Percentiles rank a stretch among this genome's conserved stretches.
Conservation (phyloP, 148 eudicot species). For the Polygonum maritimum region DNA sequence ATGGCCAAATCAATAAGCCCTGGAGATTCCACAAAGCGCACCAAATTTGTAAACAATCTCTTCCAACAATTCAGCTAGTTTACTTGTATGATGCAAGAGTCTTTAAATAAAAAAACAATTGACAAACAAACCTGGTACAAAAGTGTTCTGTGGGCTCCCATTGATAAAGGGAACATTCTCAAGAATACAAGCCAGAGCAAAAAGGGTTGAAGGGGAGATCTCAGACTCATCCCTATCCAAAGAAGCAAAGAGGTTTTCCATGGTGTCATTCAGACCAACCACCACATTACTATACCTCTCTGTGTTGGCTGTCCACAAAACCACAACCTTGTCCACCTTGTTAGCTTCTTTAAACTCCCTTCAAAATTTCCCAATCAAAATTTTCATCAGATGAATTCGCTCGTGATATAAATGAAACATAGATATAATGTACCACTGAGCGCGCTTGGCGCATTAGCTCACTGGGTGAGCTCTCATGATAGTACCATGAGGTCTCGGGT, state of each 20-base stretch:
- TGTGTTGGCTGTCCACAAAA: constrained; percentile 95
- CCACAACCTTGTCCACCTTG: constrained; percentile 94
- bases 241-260: constrained; percentile 67
- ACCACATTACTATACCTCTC: constrained; percentile 90
- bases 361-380: background rate
- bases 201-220: constrained; percentile 87
- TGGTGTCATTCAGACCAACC: constrained; percentile 84
- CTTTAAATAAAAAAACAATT: background rate
- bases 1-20: constrained; percentile 89
- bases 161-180: constrained; percentile 90
- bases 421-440: background rate
- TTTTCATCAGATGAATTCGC: background rate
- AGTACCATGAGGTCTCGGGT: no score
- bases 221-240: constrained; percentile 76
- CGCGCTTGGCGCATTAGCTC: no score
- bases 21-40: constrained; percentile 10
- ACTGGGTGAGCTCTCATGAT: no score
- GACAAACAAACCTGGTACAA: constrained; percentile 59
- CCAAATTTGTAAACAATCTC: background rate
- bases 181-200: constrained; percentile 80
- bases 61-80: background rate
- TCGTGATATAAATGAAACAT: background rate
- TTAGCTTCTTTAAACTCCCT: constrained; percentile 93
- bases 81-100: background rate
- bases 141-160: constrained; percentile 98